Percentiles rank a stretch among this genome's conserved stretches.
Conservation (phyloP, 73 alveolate species). For the Symbiodinium natans region DNA sequence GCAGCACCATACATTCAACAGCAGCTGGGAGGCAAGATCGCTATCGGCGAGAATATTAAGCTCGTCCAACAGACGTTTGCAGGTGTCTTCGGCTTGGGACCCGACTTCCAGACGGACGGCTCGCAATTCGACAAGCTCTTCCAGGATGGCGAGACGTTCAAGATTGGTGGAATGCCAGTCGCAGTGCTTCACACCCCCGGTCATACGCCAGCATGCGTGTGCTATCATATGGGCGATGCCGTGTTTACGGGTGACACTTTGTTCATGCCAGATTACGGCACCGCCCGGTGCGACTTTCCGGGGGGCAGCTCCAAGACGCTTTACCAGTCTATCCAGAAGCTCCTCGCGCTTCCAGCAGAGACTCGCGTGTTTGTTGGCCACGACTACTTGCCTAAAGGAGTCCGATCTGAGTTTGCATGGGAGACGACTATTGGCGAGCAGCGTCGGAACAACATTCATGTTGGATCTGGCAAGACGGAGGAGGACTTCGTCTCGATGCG, state of each 20-base stretch:
- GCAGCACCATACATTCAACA: conserved; percentile 74
- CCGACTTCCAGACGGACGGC: conserved; percentile 68
- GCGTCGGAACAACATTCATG: conserved; percentile 57
- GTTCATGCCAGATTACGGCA: conserved; percentile 94
- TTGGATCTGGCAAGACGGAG: conserved; percentile 43
- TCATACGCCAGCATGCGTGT: conserved; percentile 94
- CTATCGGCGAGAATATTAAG: conserved; percentile 59
- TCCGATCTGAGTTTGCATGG: conserved; percentile 55
- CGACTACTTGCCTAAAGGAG: conserved; percentile 90
- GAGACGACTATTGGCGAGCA: conserved; percentile 91
- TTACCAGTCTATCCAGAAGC: conserved; percentile 86
- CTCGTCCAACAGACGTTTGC: conserved; percentile 40
- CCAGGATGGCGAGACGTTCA: conserved; percentile 84
- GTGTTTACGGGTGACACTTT: conserved; percentile 94
- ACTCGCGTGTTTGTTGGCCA: conserved; percentile 94
- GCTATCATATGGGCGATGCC: conserved; percentile 39
- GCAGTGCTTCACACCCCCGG: conserved; percentile 95
- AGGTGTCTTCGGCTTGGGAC: conserved; percentile 66
- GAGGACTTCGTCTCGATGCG: background rate
- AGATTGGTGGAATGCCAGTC: conserved; percentile 66
- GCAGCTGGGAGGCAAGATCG: conserved; percentile 83
- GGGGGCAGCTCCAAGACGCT: conserved; percentile 88
- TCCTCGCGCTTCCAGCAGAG: conserved; percentile 89
- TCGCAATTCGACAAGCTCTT: conserved; percentile 94
- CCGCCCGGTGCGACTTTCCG: conserved; percentile 95